Base-by-base conservation (phyloP, 164 flowering plant genomes). In the Magnolia changhungtana region DNA sequence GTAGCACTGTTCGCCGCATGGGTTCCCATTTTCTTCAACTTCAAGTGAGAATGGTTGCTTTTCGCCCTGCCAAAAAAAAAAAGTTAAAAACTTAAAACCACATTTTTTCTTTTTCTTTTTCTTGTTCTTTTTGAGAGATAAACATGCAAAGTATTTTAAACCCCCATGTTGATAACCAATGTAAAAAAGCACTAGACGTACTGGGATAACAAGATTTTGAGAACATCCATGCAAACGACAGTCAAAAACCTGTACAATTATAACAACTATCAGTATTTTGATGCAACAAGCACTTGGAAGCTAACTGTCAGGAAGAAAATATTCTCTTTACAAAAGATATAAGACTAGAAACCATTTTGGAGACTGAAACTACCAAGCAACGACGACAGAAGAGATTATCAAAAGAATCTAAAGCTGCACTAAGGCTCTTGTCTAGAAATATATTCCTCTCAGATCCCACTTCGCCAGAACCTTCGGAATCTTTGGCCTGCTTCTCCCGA, bases 191-290 rank as follows among this genome's bases (percentile, higher is more conserved):
- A 8, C 20, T 50, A 73, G 67, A 7, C 96, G 90, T 88, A 96
- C 99, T 65, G 99, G 91, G 69, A 79, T 76, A 31, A 92, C 76
- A 31, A 92, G 78, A 80, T 72, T 80, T 80, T 96, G 98, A 51
- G 97, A 93, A 84, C 97, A 96, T 27, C 98, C 98, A 89, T 96
- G 99, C 70, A 96, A 84, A 71, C 96, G 98, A 74, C 99, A 96
- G 77, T 94, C 98, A 83, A 96, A 94, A 9, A 94, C 86, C 99
- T 96, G 87, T 77, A 72, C 18, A 31, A 37, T 29, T 16, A 51
- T 79, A 51, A 78, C 16, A 24, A 80, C 4, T 55, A 77, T 51
- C 29, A 81, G 18, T 69, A 76, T 50, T 21, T 8, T n/a, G 24
- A 75, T 29, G 70, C 24, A 52, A 50, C 8, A 55, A 50, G 21